phyloP scores from a whole-genome alignment of 2,329 filamentous ascomycete species.

The Raffaelea deltoideospora region DNA sequence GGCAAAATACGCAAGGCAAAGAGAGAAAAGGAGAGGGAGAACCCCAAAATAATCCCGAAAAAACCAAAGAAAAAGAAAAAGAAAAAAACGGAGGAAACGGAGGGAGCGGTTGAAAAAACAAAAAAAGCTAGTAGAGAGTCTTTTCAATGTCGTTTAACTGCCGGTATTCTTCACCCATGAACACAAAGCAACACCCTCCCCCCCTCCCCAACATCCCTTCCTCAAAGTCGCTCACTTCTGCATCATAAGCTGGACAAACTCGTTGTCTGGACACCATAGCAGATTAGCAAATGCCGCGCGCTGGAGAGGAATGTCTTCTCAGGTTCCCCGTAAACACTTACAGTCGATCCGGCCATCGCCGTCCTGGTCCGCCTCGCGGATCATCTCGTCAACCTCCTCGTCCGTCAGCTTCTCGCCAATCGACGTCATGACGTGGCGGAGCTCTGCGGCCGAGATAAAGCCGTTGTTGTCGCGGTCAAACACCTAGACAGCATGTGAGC shows the following conservation, averaged over 20 bases:
- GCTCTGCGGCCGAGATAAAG: slow-evolving; percentile 77
- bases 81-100: neutral
- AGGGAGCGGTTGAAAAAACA: neutral
- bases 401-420: slow-evolving; percentile 86
- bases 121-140: neutral
- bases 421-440: slow-evolving; percentile 83
- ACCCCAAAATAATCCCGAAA: neutral
- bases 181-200: no score
- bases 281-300: neutral
- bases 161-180: no score
- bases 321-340: no score
- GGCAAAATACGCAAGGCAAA: no score
- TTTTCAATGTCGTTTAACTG: no score
- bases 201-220: no score
- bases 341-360: slow-evolving; percentile 81
- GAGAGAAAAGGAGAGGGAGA: no score
- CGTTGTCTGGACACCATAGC: slow-evolving; percentile 51
- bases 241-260: slow-evolving; percentile 93
- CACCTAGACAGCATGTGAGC: slow-evolving; percentile 26
- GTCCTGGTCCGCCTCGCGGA: slow-evolving; percentile 79
- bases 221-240: slow-evolving; percentile 73
- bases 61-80: neutral
- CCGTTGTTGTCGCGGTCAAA: slow-evolving; percentile 88
- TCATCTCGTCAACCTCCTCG: slow-evolving; percentile 88
- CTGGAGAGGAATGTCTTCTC: neutral